A percentile compares a stretch with the other conserved stretches of the same genome.
phyloP scores from a whole-genome alignment of 2,329 filamentous ascomycete genomes.

The Ceratocystis cubensis region DNA sequence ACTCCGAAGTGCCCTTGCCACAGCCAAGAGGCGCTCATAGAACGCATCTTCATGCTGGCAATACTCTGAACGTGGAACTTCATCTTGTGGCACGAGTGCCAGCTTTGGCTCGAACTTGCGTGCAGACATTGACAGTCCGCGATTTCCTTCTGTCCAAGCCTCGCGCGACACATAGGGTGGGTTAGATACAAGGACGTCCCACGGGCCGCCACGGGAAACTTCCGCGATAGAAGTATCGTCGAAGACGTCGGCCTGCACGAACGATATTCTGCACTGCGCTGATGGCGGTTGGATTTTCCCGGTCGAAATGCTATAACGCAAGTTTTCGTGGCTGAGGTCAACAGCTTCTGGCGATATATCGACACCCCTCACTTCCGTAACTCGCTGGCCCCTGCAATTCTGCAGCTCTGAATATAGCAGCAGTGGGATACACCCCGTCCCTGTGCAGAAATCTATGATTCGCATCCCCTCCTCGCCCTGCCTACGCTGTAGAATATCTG shows the following conservation, averaged over 20 bases:
- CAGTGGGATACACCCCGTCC: conserved; percentile 80
- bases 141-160: conserved; percentile 30
- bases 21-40: conserved; percentile 50
- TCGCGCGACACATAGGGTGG: conserved; percentile 73
- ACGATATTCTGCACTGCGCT: conserved; percentile 29
- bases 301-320: conserved; percentile 36
- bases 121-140: conserved; percentile 55
- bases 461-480: conserved; percentile 25
- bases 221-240: conserved; percentile 29
- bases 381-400: conserved; percentile 27
- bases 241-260: conserved; percentile 41
- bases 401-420: conserved; percentile 54
- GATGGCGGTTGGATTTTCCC: conserved; percentile 22
- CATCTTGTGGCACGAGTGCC: conserved; percentile 52
- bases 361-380: conserved; percentile 50
- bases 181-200: conserved; percentile 69
- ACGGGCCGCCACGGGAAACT: conserved; percentile 25
- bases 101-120: conserved; percentile 67
- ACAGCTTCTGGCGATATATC: conserved; percentile 61
- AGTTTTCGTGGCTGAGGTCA: conserved; percentile 51
- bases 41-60: conserved; percentile 44
- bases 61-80: conserved; percentile 25
- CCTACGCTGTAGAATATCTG: conserved; percentile 30
- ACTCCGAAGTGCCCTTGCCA: conserved; percentile 39
- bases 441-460: conserved; percentile 78